phyloP scores from a whole-genome alignment of 202 grass and related monocot genomes.

The Musa balbisiana region DNA sequence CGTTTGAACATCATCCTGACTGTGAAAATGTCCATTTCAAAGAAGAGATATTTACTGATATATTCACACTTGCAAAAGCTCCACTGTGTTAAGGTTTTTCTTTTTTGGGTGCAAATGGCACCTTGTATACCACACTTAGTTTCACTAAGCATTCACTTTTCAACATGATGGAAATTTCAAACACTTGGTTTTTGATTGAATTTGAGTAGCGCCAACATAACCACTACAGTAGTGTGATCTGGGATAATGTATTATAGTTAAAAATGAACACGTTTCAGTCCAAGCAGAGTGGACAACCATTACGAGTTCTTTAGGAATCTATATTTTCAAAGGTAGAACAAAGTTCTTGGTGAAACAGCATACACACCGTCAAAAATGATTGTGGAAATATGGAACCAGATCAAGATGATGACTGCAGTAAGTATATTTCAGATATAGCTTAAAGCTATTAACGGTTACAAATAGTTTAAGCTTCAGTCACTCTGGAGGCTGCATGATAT shows the following conservation, averaged over 20 bases:
- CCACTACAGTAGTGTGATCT: too few relatives aligned
- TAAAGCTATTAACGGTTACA: neutral
- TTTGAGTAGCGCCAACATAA: too few relatives aligned
- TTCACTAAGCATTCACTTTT: neutral
- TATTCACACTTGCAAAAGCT: too few relatives aligned
- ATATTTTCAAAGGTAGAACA: neutral
- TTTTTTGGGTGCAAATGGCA: too few relatives aligned
- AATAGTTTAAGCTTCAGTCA: neutral
- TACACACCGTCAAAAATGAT: neutral
- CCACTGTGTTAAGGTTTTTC: too few relatives aligned
- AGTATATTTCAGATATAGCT: neutral
- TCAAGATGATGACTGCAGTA: neutral
- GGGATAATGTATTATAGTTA: too few relatives aligned
- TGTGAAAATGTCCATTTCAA: too few relatives aligned
- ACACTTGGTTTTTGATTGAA: neutral
- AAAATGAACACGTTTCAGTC: too few relatives aligned
- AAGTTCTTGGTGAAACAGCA: neutral
- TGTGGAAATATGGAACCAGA: neutral
- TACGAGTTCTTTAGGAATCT: too few relatives aligned
- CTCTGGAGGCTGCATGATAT: neutral
- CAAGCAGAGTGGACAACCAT: too few relatives aligned
- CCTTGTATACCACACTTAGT: neutral
- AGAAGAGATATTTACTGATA: too few relatives aligned
- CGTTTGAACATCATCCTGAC: slow-evolving; percentile 64
- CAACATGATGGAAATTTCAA: neutral